Evolutionary conservation across 352 stramenopile genomes (phyloP).

Genomic region (Globisporangium abappressorium): DNA sequence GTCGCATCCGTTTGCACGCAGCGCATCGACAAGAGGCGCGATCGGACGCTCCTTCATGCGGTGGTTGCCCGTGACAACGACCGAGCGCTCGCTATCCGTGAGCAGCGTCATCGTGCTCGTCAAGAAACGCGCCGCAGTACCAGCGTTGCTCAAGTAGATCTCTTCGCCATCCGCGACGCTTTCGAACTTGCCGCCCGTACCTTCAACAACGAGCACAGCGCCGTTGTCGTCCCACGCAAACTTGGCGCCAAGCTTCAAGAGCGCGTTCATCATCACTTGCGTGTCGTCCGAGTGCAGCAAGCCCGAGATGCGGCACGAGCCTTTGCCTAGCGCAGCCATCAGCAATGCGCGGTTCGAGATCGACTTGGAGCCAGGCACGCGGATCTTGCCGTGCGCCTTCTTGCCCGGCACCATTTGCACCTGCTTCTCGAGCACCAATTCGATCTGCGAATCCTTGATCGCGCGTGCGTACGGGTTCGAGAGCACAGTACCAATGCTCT

Average conservation of each 20-base stretch:
- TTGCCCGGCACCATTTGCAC: conserved; percentile 53
- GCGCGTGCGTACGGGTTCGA: conserved; percentile 68
- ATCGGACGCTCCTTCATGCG: conserved; percentile 98
- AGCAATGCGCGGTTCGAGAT: conserved; percentile 97
- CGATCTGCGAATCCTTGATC: conserved; percentile 72
- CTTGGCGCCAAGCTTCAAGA: conserved; percentile 89
- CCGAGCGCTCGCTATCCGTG: conserved; percentile 31
- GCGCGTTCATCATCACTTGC: conserved; percentile 96
- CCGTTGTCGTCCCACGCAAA: conserved; percentile 80
- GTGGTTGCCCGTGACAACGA: conserved; percentile 91
- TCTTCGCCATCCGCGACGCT: conserved; percentile 44
- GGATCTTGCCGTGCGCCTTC: conserved; percentile 52
- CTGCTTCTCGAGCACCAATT: conserved; percentile 74
- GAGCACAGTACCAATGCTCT: conserved; percentile 67
- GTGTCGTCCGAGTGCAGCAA: conserved; percentile 97
- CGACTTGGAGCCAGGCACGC: conserved; percentile 96
- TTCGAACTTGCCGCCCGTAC: conserved; percentile 66
- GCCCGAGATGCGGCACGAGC: conserved; percentile 81
- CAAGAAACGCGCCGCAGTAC: conserved; percentile 94
- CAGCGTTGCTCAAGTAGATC: conserved; percentile 87
- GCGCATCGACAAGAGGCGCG: conserved; percentile 92
- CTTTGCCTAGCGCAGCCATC: conserved; percentile 91
- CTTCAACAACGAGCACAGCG: conserved; percentile 69
- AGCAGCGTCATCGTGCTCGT: conserved; percentile 88
- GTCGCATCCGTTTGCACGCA: conserved; percentile 86